Base-by-base conservation (phyloP, 2,329 filamentous ascomycete genomes). In the Pseudocercospora musae region DNA sequence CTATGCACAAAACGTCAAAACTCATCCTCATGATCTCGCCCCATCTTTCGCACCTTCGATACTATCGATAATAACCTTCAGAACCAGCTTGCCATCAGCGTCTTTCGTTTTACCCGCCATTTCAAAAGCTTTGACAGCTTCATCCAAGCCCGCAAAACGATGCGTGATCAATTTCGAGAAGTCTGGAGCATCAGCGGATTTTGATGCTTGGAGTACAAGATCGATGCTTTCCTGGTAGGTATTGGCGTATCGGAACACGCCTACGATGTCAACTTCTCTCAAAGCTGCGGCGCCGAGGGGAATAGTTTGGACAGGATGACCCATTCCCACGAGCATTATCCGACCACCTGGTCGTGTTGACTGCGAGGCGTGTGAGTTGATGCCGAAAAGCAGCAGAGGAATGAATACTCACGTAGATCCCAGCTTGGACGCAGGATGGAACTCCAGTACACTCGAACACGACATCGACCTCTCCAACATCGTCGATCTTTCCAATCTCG, bases 401-500 rank as follows among this genome's bases (percentile, higher is more conserved):
- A 31, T 23, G 37, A 8, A 18, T 27, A 74, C 77, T 72, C 68
- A 81, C 87, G 68, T 89, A 92, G 20, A 92, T 85, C n/a, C 86
- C 84, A 1, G 88, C 88, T 73, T 91, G 89, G 77, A 91, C 87
- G 73, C 89, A 91, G 0, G 84, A 81, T 65, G 90, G 88, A 64
- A 91, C 90, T 27, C 89, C 89, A 0, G 89, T 92, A 72, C 89
- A 92, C 75, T 92, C 89, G 66, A 92, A 92, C 0, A 88, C 85
- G 4, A 88, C 76, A 70, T 91, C 88, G 2, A 91, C 84, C 52
- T 89, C 87, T 1, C 78, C 79, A 15, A 80, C 68, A 53, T 70
- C 71, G 49, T 72, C 68, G 0, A 78, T 69, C 68, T 77, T 75
- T 1, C 74, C 79, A 55, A 82, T 72, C 20, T 72, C 74, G 3